Evolutionary conservation across 495 filamentous ascomycete genomes (phyloP), one percentile per base, ranked within the genome.

Genomic region (Podospora australis): DNA sequence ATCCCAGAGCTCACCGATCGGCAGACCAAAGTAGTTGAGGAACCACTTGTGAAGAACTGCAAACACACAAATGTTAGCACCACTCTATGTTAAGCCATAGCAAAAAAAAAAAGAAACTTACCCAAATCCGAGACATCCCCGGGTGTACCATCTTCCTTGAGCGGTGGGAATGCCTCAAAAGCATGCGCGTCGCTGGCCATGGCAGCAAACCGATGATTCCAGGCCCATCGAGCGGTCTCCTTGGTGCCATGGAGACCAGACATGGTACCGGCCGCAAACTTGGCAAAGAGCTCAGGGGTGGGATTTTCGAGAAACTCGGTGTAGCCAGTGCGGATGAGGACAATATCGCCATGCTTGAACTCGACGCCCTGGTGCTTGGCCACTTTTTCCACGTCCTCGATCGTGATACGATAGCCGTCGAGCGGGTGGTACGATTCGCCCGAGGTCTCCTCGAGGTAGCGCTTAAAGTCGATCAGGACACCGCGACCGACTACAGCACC

Each of bases 251-350:
- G 62, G 29, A 72, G 39, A 6, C 70, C 70, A 3, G 64, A 46
- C 16, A 67, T 38, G 35, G 50, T 61, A 16, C 7, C 36, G 2
- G 48, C 49, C 29, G 51, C 46, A 22, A 69, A 42, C 52, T 70
- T 69, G 5, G 69, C 77, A 54, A 78, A 83, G 10, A 63, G 52
- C 69, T 78, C 67, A 0, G 65, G 58, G 9, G 55, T 58, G 3
- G 67, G 65, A 4, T 59, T 56, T 46, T 77, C 56, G 51, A 86
- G 80, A 9, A 72, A 59, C 39, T 81, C 73, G 24, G 80, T 77
- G 57, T 82, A 83, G 0, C 86, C 84, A 1, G 76, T 81, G 34
- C 86, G 75, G 24, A 89, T 55, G 42, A 88, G 71, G 16, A 89
- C 69, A 24, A 89, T 77, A 51, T 89, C 86, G 6, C 70, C 72